A percentile compares a stretch with the other conserved stretches of the same genome.
phyloP scores from a whole-genome alignment of 345 rosid genomes.

The Clarkia xantiana region DNA sequence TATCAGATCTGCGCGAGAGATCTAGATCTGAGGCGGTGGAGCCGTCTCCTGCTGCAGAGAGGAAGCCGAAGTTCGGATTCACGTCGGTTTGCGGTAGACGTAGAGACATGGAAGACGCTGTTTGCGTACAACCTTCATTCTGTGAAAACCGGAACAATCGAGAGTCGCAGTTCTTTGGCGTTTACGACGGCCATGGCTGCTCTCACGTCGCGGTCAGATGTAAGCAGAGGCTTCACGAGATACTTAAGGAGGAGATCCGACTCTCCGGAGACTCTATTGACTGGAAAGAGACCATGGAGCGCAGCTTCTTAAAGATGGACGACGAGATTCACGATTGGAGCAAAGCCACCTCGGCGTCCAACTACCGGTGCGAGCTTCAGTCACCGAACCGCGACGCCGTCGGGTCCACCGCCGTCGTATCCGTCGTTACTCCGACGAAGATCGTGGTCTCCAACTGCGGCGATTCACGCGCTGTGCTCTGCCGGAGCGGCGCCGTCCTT shows the following conservation, averaged over 20 bases:
- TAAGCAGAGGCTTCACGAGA: conserved; percentile 45
- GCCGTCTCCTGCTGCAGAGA: conserved; percentile 2
- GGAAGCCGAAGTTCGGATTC: conserved; percentile 43
- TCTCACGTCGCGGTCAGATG: conserved; percentile 77
- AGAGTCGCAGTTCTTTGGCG: conserved; percentile 48
- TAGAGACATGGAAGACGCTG: conserved; percentile 94
- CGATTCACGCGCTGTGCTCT: conserved; percentile 79
- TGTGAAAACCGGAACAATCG: conserved; percentile 5
- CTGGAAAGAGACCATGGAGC: conserved; percentile 48
- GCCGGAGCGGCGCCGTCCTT: conserved; percentile 56
- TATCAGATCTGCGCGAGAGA: not conserved
- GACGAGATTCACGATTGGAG: conserved; percentile 30
- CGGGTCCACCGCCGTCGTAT: conserved; percentile 76
- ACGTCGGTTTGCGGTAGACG: conserved; percentile 89
- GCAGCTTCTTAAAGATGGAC: conserved; percentile 52
- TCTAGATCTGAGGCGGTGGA: not conserved
- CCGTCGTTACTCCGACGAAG: conserved; percentile 51
- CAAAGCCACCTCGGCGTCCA: conserved; percentile 8
- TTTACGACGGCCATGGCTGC: conserved; percentile 97
- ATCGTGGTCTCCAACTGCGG: conserved; percentile 72
- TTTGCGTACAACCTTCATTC: conserved; percentile 39
- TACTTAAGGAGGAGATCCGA: conserved; percentile 30
- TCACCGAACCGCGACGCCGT: conserved; percentile 78
- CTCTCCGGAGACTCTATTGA: conserved; percentile 11
- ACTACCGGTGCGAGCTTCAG: conserved; percentile 62